Percentiles rank a stretch among this genome's conserved stretches.
These are phyloP conservation scores for Pseudogymnoascus sp. DNA, from an alignment of 2,329 filamentous ascomycete genomes.

Conservation along the genomic window DNA sequence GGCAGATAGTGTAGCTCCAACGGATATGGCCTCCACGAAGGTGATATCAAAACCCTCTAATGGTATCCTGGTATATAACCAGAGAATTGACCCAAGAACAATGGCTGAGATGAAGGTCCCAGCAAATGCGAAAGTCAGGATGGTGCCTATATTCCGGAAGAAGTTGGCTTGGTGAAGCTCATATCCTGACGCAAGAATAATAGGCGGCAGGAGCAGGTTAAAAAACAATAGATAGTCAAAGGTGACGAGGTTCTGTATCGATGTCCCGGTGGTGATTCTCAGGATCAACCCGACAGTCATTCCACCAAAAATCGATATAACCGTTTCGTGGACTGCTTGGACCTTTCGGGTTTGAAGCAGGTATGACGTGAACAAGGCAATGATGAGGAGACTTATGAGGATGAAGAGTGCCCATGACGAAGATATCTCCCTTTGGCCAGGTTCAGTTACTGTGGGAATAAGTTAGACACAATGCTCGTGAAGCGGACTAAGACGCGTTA, in stretches of 20 bases:
- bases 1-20: slow-evolving; percentile 91
- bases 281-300: slow-evolving; percentile 93
- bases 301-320: slow-evolving; percentile 97
- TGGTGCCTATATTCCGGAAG: slow-evolving; percentile 96
- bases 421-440: slow-evolving; percentile 86
- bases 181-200: slow-evolving; percentile 94
- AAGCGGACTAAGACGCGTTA: not conserved
- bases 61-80: slow-evolving; percentile 79
- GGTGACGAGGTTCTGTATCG: slow-evolving; percentile 82
- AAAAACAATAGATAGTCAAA: slow-evolving; percentile 99
- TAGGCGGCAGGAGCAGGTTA: slow-evolving; percentile 95
- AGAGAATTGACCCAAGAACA: slow-evolving; percentile 85
- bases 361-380: slow-evolving; percentile 94
- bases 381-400: slow-evolving; percentile 85
- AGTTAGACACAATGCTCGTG: slow-evolving; percentile 17
- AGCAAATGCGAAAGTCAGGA: slow-evolving; percentile 93
- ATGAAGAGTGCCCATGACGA: slow-evolving; percentile 98
- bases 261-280: slow-evolving; percentile 70
- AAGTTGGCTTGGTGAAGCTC: slow-evolving; percentile 98
- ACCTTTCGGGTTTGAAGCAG: slow-evolving; percentile 94
- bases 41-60: slow-evolving; percentile 78
- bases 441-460: slow-evolving; percentile 54
- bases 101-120: slow-evolving; percentile 95
- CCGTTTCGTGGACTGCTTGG: slow-evolving; percentile 94
- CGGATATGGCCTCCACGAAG: slow-evolving; percentile 93